Evolutionary conservation across 768 basidiomycete species (phyloP), one percentile per base, ranked within the genome.

Genomic region (Postia placenta): DNA sequence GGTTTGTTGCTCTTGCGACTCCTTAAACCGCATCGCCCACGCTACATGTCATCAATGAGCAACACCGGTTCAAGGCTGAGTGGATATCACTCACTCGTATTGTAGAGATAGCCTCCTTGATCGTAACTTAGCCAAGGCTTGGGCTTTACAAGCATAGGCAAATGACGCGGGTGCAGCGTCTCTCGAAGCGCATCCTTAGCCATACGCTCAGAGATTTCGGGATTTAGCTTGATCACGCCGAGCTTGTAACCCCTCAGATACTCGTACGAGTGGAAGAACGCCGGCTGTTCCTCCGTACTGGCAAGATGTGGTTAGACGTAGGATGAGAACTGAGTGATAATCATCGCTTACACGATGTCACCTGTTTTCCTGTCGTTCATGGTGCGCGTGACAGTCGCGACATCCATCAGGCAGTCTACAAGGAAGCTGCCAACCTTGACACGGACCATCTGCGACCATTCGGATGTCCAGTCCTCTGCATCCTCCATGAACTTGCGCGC

Each of bases 111-210:
- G 1, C 85, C 90, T 3, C 96, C 95, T 39, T 84, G 70, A 47
- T 86, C 77, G 54, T 81, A 75, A 49, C 73, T 71, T 1, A 87
- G 60, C 95, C 94, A 98, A 0, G 91, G 89, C 54, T 83, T 84
- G 2, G 95, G 95, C 53, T 83, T 82, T 22, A 94, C 78, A 5
- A 99, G 75, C 96, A 98, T 99, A 7, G 95, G 95, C 20, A 99
- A 74, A 65, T 95, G 90, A 1, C 93, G 88, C 14, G 95, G 93
- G 67, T 95, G 92, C 15, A 97, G 71, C 0, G 86, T 79, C 46
- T 82, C 76, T 11, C 72, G 68, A 17, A 93, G 60, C 35, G 67
- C 73, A 52, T 97, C 94, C 50, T 79, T 81, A 2, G 89, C 81
- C 47, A 98, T 70, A 2, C 86, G 78, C 12, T 87, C 81, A 2